phyloP scores from a whole-genome alignment of 2,329 filamentous ascomycete genomes.

The Shiraia sp. region DNA sequence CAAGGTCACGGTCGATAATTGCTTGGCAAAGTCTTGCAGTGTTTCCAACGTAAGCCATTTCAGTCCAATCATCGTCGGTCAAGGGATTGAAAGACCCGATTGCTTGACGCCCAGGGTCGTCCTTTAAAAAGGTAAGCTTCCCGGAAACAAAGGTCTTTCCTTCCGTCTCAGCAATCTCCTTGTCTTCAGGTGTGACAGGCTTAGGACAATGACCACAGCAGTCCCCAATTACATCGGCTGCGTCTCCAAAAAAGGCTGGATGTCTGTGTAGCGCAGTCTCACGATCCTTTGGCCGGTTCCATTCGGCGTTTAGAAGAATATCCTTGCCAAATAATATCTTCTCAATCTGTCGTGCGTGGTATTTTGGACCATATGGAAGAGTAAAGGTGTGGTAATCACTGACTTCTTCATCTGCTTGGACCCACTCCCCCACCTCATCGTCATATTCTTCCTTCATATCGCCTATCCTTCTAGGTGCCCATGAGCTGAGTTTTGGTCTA shows the following conservation, averaged over 20 bases:
- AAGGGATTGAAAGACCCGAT: slow-evolving; percentile 78
- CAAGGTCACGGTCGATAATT: slow-evolving; percentile 74
- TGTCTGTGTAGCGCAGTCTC: slow-evolving; percentile 79
- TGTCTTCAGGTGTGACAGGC: slow-evolving; percentile 70
- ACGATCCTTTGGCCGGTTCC: slow-evolving; percentile 78
- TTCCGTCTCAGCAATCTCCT: slow-evolving; percentile 71
- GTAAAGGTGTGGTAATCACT: slow-evolving; percentile 73
- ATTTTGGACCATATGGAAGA: slow-evolving; percentile 65
- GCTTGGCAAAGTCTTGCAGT: slow-evolving; percentile 77
- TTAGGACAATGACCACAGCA: slow-evolving; percentile 80
- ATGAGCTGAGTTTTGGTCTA: slow-evolving; percentile 60
- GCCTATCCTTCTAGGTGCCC: slow-evolving; percentile 51
- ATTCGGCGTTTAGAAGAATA: slow-evolving; percentile 78
- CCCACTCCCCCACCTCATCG: slow-evolving; percentile 84
- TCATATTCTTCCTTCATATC: slow-evolving; percentile 79
- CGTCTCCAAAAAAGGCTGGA: slow-evolving; percentile 80
- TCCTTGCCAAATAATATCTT: slow-evolving; percentile 82
- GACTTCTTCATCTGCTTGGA: slow-evolving; percentile 73
- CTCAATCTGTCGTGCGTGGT: slow-evolving; percentile 71
- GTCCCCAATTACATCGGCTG: slow-evolving; percentile 72
- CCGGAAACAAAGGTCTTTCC: slow-evolving; percentile 77
- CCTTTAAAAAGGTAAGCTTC: slow-evolving; percentile 72
- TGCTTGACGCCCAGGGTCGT: slow-evolving; percentile 78
- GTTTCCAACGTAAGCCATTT: slow-evolving; percentile 87
- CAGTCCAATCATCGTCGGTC: slow-evolving; percentile 82